A percentile compares a stretch with the other conserved stretches of the same genome.
Conservation (phyloP, 108 stramenopile species). For the Schizochytrium sp. region DNA sequence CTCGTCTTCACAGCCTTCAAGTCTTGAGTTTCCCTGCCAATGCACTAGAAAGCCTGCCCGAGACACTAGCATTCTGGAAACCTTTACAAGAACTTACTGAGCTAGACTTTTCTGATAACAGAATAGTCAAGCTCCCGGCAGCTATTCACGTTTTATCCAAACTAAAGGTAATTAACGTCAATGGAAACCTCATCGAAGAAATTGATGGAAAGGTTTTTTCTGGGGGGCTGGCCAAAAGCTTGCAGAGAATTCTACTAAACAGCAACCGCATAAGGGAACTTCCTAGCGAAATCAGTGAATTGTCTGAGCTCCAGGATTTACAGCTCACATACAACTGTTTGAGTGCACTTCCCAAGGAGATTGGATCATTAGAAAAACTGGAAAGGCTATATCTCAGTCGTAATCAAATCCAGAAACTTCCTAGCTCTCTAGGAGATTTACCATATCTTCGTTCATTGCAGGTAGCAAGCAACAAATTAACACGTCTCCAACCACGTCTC, state of each 20-base stretch:
- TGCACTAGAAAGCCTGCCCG: background rate
- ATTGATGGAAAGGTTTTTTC: background rate
- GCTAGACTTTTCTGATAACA: constrained; percentile 14
- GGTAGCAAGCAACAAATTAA: constrained; percentile 67
- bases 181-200: background rate
- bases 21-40: constrained; percentile 10
- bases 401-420: constrained; percentile 65
- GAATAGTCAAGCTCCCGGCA: background rate
- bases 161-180: background rate
- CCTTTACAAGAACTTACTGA: background rate
- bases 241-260: constrained; percentile 56
- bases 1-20: background rate
- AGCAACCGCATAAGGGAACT: constrained; percentile 68
- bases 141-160: background rate
- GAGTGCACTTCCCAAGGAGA: constrained; percentile 56
- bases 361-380: constrained; percentile 53
- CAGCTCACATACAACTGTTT: constrained; percentile 66
- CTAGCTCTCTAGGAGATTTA: constrained; percentile 63
- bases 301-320: constrained; percentile 63
- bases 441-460: constrained; percentile 61
- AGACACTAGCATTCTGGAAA: background rate
- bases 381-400: constrained; percentile 62
- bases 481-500: constrained; percentile 62
- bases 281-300: constrained; percentile 58
- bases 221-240: background rate